Percentiles rank a stretch among this genome's conserved stretches.
phyloP scores from a whole-genome alignment of 2,329 filamentous ascomycete species.

The Aspergillus vadensis region DNA sequence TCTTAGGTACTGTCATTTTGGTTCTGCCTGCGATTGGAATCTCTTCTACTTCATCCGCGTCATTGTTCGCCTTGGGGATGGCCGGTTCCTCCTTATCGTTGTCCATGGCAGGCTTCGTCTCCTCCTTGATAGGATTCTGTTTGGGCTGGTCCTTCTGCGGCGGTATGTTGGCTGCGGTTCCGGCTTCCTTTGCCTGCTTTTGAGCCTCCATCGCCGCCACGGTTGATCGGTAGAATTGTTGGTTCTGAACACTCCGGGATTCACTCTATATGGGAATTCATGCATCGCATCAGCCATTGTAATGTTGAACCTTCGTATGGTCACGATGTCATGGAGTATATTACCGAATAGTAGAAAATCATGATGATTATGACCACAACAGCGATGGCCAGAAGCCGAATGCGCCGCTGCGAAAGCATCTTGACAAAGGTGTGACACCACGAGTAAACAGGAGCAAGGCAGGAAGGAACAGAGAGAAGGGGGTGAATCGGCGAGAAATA shows the following conservation, averaged over 20 bases:
- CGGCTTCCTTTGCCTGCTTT: conserved; percentile 43
- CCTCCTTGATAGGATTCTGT: conserved; percentile 66
- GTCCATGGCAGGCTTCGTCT: conserved; percentile 35
- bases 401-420: conserved; percentile 71
- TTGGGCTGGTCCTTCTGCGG: conserved; percentile 69
- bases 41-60: conserved; percentile 42
- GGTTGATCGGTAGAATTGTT: conserved; percentile 59
- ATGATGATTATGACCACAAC: conserved; percentile 66
- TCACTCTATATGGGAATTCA: conserved; percentile 36
- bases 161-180: conserved; percentile 61
- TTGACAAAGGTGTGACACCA: conserved; percentile 1
- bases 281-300: conserved; percentile 10
- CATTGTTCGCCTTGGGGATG: conserved; percentile 12
- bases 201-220: conserved; percentile 56
- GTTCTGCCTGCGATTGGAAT: conserved; percentile 58
- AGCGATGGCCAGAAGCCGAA: conserved; percentile 67
- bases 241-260: conserved; percentile 42
- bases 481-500: neutral
- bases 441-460: neutral
- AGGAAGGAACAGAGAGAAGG: neutral
- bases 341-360: conserved; percentile 72
- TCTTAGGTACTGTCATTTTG: conserved; percentile 49
- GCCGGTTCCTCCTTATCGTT: conserved; percentile 4
- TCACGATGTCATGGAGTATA: conserved; percentile 21
- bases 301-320: neutral